Percentiles rank a stretch among this genome's conserved stretches.
Evolutionary conservation across 2,329 filamentous ascomycete species (phyloP).

Genomic region (Leptodontidium sp.): DNA sequence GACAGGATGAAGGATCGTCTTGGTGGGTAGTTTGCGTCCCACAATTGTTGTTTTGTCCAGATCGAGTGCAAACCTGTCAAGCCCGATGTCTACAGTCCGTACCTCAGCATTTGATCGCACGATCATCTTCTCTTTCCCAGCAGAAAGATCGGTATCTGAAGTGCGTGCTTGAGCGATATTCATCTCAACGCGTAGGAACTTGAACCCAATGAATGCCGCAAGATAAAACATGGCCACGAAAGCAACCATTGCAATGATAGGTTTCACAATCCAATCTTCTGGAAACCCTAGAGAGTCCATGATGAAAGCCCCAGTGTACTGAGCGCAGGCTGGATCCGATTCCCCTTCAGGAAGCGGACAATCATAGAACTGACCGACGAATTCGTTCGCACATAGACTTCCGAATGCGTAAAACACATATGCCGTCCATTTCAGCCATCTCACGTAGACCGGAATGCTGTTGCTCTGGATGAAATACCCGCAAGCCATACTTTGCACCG

Average conservation of each 20-base stretch:
- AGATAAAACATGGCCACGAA: conserved; percentile 71
- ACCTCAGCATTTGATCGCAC: conserved; percentile 60
- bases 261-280: conserved; percentile 69
- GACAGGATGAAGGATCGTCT: conserved; percentile 72
- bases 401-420: conserved; percentile 76
- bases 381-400: conserved; percentile 76
- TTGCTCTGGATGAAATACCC: conserved; percentile 80
- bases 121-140: conserved; percentile 75
- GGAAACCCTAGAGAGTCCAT: conserved; percentile 75
- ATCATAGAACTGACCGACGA: conserved; percentile 74
- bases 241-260: conserved; percentile 67
- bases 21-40: conserved; percentile 60
- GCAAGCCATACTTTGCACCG: conserved; percentile 76
- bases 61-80: conserved; percentile 69
- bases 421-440: conserved; percentile 76
- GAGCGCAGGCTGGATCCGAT: conserved; percentile 68
- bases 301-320: conserved; percentile 75
- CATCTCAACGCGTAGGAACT: conserved; percentile 72
- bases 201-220: conserved; percentile 67
- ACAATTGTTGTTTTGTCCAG: conserved; percentile 67
- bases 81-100: conserved; percentile 68
- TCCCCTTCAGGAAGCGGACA: conserved; percentile 71
- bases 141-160: conserved; percentile 67
- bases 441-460: conserved; percentile 78
- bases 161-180: conserved; percentile 69